Conservation (phyloP, 805 yeast species). For the Metschnikowia noctiluminum region DNA sequence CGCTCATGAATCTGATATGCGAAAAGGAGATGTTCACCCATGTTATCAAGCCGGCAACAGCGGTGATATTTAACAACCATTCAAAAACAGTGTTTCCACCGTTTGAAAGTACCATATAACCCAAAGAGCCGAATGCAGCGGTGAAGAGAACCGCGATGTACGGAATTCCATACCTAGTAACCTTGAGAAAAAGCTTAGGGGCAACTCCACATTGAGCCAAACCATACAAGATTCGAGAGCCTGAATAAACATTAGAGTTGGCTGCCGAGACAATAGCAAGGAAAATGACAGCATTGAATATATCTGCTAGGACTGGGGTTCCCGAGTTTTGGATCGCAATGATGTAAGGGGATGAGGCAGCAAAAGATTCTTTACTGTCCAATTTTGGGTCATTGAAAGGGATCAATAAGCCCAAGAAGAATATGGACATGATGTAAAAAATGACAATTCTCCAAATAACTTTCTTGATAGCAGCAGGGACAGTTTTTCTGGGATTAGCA, state of each 20-base stretch:
- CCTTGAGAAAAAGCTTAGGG: constrained; percentile 47
- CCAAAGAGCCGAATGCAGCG: constrained; percentile 60
- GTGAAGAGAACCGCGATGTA: constrained; percentile 54
- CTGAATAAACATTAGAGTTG: constrained; percentile 70
- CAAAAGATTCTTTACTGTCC: constrained; percentile 21
- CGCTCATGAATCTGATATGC: constrained; percentile 68
- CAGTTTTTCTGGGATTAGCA: constrained; percentile 62
- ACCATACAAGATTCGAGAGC: constrained; percentile 66
- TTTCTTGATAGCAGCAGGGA: constrained; percentile 69
- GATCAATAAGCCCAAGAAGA: constrained; percentile 67
- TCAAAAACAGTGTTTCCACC: constrained; percentile 58
- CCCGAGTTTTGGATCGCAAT: constrained; percentile 70
- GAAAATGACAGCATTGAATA: constrained; percentile 69
- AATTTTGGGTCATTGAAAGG: constrained; percentile 64
- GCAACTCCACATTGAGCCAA: constrained; percentile 59
- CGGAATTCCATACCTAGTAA: constrained; percentile 62
- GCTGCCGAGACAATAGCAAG: constrained; percentile 73
- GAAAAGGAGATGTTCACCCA: constrained; percentile 66
- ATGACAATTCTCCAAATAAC: constrained; percentile 63
- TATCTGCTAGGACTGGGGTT: constrained; percentile 58
- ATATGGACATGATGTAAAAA: constrained; percentile 62
- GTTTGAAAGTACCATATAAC: constrained; percentile 52
- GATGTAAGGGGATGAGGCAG: constrained; percentile 65
- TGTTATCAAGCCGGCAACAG: constrained; percentile 70
- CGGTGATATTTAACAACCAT: constrained; percentile 75